A percentile compares a stretch with the other conserved stretches of the same genome.
phyloP scores from a whole-genome alignment of 2,329 filamentous ascomycete species.

The Daldinia sp. region DNA sequence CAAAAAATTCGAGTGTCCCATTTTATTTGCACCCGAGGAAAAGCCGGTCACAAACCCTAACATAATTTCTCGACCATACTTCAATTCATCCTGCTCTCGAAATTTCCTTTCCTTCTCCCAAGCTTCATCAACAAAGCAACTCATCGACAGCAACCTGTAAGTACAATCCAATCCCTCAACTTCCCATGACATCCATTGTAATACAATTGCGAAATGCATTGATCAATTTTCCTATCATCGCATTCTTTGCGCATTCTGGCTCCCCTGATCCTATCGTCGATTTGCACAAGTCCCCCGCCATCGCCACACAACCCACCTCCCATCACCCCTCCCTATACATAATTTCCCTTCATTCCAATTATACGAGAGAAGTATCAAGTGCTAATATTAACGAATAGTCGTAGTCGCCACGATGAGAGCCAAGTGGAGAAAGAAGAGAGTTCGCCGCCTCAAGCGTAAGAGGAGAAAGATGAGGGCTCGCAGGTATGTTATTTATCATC shows the following conservation, averaged over 20 bases:
- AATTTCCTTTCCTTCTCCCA: slow-evolving; percentile 39
- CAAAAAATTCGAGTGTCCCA: neutral
- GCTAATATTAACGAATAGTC: slow-evolving; percentile 32
- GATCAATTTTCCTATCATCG: neutral
- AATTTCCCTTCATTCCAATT: neutral
- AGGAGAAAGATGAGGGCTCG: slow-evolving; percentile 99
- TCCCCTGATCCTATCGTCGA: slow-evolving; percentile 1
- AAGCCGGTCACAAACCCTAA: slow-evolving; percentile 45
- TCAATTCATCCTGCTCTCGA: slow-evolving; percentile 38
- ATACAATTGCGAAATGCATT: neutral
- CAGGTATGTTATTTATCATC: slow-evolving; percentile 72
- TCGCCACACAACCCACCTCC: slow-evolving; percentile 1
- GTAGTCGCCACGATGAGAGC: slow-evolving; percentile 74
- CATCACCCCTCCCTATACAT: neutral
- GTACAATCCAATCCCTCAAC: slow-evolving; percentile 21
- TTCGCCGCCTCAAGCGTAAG: slow-evolving; percentile 99
- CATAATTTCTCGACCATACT: slow-evolving; percentile 38
- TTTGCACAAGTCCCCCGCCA: slow-evolving; percentile 20
- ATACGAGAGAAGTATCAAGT: neutral
- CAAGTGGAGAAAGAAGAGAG: slow-evolving; percentile 99
- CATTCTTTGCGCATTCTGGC: slow-evolving; percentile 6
- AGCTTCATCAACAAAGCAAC: slow-evolving; percentile 46
- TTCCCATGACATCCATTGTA: neutral
- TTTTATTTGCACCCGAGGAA: slow-evolving; percentile 37
- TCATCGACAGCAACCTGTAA: slow-evolving; percentile 48